phyloP scores from a whole-genome alignment of 192 early-diverging fungal genomes.

The Coemansia guatemalensis region DNA sequence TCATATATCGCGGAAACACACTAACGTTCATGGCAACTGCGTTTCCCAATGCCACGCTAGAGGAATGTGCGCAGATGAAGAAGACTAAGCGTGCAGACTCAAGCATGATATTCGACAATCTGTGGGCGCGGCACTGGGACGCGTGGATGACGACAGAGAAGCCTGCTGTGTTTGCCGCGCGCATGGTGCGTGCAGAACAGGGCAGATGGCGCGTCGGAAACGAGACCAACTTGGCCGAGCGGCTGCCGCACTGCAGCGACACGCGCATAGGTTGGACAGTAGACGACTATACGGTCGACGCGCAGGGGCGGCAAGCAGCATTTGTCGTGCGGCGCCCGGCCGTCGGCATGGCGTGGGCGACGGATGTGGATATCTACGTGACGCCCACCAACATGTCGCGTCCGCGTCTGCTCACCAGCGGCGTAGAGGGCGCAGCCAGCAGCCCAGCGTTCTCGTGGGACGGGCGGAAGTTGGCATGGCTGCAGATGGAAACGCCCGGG shows the following conservation, averaged over 20 bases:
- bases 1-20: constrained; percentile 7
- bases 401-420: constrained; percentile 53
- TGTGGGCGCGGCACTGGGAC: constrained; percentile 83
- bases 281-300: constrained; percentile 62
- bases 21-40: constrained; percentile 30
- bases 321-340: constrained; percentile 63
- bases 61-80: constrained; percentile 39
- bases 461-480: constrained; percentile 67
- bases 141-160: constrained; percentile 58
- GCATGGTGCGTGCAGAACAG: constrained; percentile 17
- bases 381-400: constrained; percentile 41
- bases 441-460: constrained; percentile 63
- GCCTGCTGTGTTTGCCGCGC: constrained; percentile 58
- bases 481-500: constrained; percentile 72
- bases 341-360: constrained; percentile 64
- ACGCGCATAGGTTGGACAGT: constrained; percentile 56
- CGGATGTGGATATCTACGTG: constrained; percentile 68
- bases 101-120: constrained; percentile 60
- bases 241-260: constrained; percentile 51
- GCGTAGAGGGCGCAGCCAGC: constrained; percentile 57
- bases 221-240: constrained; percentile 14
- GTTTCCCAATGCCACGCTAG: constrained; percentile 38
- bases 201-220: background rate
- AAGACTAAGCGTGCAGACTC: constrained; percentile 42
- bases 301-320: constrained; percentile 61